A percentile compares a stretch with the other conserved stretches of the same genome.
phyloP scores from a whole-genome alignment of 1,139 yeast species.

The Hyphopichia burtonii region DNA sequence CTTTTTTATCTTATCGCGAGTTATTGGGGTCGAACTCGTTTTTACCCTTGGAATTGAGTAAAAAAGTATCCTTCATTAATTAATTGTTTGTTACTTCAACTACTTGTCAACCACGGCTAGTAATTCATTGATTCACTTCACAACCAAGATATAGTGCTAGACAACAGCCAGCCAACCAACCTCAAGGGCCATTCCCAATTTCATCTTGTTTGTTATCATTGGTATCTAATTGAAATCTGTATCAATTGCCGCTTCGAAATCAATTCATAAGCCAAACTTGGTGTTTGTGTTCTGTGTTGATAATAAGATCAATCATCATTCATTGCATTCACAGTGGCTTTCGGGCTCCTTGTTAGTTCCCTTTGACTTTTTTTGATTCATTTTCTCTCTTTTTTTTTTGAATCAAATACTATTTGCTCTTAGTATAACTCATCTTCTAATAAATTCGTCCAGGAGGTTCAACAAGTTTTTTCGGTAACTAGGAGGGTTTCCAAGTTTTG shows the following conservation, averaged over 20 bases:
- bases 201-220: not conserved
- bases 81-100: not conserved
- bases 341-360: too few relatives aligned
- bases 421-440: too few relatives aligned
- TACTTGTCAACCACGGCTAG: not conserved
- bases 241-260: not conserved
- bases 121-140: not conserved
- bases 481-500: too few relatives aligned
- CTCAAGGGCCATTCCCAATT: not conserved
- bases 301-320: too few relatives aligned
- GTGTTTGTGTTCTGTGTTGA: not conserved
- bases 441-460: too few relatives aligned
- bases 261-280: not conserved
- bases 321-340: too few relatives aligned
- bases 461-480: too few relatives aligned
- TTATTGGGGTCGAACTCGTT: not conserved
- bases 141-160: not conserved
- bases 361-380: not conserved
- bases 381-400: not conserved
- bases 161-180: not conserved
- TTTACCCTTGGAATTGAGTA: too few relatives aligned
- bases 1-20: slow-evolving; percentile 1
- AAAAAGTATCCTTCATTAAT: too few relatives aligned
- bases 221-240: not conserved
- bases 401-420: not conserved